Evolutionary conservation across 202 grass and related monocot species (phyloP), one percentile per base, ranked within the genome.

Genomic region (Panicum hallii): DNA sequence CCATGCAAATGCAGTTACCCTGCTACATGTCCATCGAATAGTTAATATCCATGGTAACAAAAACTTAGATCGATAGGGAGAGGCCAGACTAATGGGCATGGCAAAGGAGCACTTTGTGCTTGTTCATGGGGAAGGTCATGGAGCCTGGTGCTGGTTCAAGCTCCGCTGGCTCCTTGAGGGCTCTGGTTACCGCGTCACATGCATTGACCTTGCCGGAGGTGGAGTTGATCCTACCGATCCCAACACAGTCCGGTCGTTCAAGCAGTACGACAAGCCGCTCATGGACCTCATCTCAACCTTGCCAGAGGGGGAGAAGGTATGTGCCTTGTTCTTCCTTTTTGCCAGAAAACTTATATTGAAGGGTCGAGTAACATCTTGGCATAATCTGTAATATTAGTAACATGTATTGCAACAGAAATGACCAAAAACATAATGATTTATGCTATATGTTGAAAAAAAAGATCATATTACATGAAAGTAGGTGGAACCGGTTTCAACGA

Each of bases 71-170:
- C 45, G 7, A 47, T 23, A 63, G 70, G 38, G 19, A 83, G 80
- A 40, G 68, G 80, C 45, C 55, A 84, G 50, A 11, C 36, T 61
- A 47, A 80, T 63, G 62, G 80, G 36, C 46, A 84, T 87, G 89
- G 53, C 75, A 75, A 80, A 13, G 70, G 85, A 91, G 56, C 85
- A 81, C 56, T 84, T 91, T 60, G 85, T 91, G 40, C 85, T 91
- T 77, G 85, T 91, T 80, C 89, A 91, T 67, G 89, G 89, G 12
- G 85, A 87, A 75, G 89, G 89, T 6, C 89, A 91, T 77, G 89
- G 89, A 23, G 77, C 38, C 47, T 91, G 89, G 85, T 91, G 85
- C 58, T 91, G 89, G 89, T 88, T 88, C 85, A 91, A 91, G 81
- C 81, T 91, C 23, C 81, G 85, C 11, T 91, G 89, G 85, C 89